Percentiles rank a stretch among this genome's conserved stretches.
Evolutionary conservation across 2,329 filamentous ascomycete genomes (phyloP).

Genomic region (Ascochyta viciae-villosae): DNA sequence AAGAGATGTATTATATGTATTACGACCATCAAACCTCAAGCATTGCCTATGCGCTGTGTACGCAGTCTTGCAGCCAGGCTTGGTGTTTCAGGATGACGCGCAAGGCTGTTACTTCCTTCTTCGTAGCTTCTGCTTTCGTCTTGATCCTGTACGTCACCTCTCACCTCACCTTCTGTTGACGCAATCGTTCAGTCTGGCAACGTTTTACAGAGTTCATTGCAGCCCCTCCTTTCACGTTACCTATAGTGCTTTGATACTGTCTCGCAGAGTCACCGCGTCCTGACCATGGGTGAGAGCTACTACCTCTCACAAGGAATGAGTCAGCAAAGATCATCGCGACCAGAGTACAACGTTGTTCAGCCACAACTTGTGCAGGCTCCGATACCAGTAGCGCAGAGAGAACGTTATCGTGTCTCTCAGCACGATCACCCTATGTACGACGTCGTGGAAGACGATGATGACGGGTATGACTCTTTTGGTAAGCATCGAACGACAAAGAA

Average conservation of each 20-base stretch:
- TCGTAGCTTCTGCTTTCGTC: constrained; percentile 26
- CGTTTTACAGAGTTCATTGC: background rate
- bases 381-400: constrained; percentile 21
- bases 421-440: constrained; percentile 28
- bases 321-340: background rate
- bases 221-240: background rate
- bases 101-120: constrained; percentile 30
- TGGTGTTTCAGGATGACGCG: background rate
- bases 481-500: constrained; percentile 10
- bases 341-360: constrained; percentile 23
- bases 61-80: background rate
- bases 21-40: background rate
- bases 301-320: background rate
- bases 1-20: background rate
- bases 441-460: constrained; percentile 35
- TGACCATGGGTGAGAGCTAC: constrained; percentile 3
- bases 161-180: background rate
- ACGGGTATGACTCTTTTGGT: constrained; percentile 58
- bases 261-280: background rate
- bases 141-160: constrained; percentile 10
- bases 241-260: background rate
- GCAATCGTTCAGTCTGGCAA: background rate
- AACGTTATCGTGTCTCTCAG: constrained; percentile 35
- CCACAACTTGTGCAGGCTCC: constrained; percentile 21
- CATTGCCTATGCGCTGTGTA: background rate